Conservation (phyloP, 2,329 filamentous ascomycete genomes). For the Achaetomium macrosporum region DNA sequence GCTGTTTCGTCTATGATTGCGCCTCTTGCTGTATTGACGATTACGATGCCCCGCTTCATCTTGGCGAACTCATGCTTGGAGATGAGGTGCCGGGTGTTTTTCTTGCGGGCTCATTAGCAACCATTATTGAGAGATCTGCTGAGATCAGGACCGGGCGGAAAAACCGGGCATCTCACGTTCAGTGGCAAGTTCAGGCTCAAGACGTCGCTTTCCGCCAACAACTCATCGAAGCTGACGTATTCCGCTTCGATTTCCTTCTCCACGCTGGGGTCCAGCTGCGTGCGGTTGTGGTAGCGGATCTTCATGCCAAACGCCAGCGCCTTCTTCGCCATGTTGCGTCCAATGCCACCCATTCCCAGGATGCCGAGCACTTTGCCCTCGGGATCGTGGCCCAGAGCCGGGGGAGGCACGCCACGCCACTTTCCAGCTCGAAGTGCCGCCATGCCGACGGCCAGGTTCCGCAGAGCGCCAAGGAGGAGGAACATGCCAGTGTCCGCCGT, state of each 20-base stretch:
- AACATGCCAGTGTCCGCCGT: conserved; percentile 80
- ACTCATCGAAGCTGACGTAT: conserved; percentile 67
- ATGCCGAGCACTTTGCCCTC: conserved; percentile 75
- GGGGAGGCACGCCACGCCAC: conserved; percentile 57
- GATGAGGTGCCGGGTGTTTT: conserved; percentile 69
- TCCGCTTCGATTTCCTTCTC: conserved; percentile 50
- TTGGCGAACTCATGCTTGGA: conserved; percentile 61
- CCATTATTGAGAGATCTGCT: background rate
- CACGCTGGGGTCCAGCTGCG: conserved; percentile 49
- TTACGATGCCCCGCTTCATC: conserved; percentile 72
- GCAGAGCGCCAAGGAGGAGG: conserved; percentile 71
- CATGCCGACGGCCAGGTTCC: conserved; percentile 66
- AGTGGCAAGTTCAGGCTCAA: conserved; percentile 75
- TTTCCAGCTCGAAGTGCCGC: conserved; percentile 56
- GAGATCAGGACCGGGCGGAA: background rate
- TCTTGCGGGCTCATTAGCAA: conserved; percentile 29
- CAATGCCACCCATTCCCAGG: conserved; percentile 81
- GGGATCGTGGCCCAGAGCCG: conserved; percentile 67
- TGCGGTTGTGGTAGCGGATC: conserved; percentile 69
- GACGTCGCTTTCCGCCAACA: conserved; percentile 66
- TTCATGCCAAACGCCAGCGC: conserved; percentile 70
- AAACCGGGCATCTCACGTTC: conserved; percentile 55
- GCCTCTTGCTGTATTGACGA: conserved; percentile 79
- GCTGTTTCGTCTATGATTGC: conserved; percentile 78
- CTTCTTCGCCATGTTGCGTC: conserved; percentile 68